Base-by-base conservation (phyloP, 345 rosid genomes). In the Rhodomyrtus tomentosa region DNA sequence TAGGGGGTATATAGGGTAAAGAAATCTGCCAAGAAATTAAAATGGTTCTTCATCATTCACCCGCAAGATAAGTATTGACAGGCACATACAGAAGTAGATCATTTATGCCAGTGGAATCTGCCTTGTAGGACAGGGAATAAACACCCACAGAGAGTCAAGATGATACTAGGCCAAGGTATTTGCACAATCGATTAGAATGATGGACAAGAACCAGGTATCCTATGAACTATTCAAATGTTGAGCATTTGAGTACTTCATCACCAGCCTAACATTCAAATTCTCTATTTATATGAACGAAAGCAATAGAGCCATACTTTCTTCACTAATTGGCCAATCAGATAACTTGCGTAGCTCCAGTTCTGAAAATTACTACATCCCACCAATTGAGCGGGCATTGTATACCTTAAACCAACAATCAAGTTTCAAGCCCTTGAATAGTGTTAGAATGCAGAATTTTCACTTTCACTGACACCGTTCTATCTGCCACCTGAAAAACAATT, bases 1-100 rank as follows among this genome's bases (percentile, higher is more conserved):
- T 85, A 97, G 96, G 32, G 98, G 99, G 90, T 95, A 95, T 85
- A 97, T 87, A 32, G 99, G 98, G 91, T 97, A 97, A 29, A 97
- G 98, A 85, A 97, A 97, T 91, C 99, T 97, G 96, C 81, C 85
- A 52, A 27, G 22, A 84, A 13, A 82, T 80, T 74, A 48, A 84
- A 83, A 51, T n/a, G 7, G 29, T 16, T 45, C 56, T 20, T 40
- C 22, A 74, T 55, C 29, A 55, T 54, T 36, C 52, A 76, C 51
- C 52, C 0, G 83, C 82, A 52, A 50, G 22, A 68, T 36, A 36
- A 36, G 38, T 68, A 68, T 18, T 68, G 76, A 68, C 76, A 8
- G 76, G 76, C 76, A 68, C 42, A 68, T 68, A 16, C 76, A 0
- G 45, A 68, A 32, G 76, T 68, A 68, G 4, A 68, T 68, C 24